Percentiles rank a stretch among this genome's conserved stretches.
phyloP scores from a whole-genome alignment of 2,329 filamentous ascomycete genomes.

The Colletotrichum siamense region DNA sequence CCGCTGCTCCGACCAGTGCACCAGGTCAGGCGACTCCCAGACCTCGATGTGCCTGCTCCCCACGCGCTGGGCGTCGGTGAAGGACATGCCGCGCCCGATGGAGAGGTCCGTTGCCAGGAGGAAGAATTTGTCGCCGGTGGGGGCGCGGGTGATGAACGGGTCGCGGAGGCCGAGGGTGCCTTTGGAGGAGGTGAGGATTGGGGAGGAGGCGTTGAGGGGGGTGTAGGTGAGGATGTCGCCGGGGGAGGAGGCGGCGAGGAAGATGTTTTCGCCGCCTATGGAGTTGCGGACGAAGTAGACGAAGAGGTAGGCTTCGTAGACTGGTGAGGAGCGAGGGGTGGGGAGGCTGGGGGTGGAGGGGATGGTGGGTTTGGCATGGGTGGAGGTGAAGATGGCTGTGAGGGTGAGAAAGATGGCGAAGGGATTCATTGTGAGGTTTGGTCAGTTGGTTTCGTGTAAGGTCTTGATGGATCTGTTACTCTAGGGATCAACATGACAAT shows the following conservation, averaged over 20 bases:
- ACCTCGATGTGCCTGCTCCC: background rate
- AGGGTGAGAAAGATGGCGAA: too few species aligned
- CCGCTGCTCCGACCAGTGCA: background rate
- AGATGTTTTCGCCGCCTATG: background rate
- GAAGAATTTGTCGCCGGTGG: background rate
- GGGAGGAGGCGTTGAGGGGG: background rate
- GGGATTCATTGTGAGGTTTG: background rate
- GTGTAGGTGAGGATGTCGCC: background rate
- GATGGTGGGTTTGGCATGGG: too few species aligned
- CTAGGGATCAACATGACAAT: rapidly evolving
- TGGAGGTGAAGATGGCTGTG: too few species aligned
- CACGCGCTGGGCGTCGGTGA: background rate
- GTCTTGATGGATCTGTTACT: too few species aligned
- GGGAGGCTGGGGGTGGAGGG: too few species aligned
- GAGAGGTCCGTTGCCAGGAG: background rate
- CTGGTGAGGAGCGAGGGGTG: too few species aligned
- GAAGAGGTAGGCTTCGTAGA: background rate
- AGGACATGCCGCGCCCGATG: background rate
- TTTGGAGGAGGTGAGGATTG: background rate
- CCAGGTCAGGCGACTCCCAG: background rate
- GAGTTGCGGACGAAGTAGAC: background rate
- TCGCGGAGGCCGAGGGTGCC: background rate
- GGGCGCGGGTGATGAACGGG: background rate
- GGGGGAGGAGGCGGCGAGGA: background rate
- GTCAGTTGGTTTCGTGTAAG: too few species aligned